Conservation (phyloP, 2,329 filamentous ascomycete species). For the Aspergillus versicolor region DNA sequence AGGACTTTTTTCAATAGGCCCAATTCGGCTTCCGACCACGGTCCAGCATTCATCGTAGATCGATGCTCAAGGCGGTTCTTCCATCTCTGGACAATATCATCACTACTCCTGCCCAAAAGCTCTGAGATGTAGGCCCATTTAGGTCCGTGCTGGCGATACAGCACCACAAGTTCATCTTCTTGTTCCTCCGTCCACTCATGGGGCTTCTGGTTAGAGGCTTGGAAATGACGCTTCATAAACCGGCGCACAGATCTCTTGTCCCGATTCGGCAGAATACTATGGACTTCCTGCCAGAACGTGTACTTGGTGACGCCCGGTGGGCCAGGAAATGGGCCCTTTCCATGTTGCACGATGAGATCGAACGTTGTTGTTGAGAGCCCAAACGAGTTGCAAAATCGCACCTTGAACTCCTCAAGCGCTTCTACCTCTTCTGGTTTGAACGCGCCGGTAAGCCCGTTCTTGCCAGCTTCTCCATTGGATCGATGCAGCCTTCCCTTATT, state of each 20-base stretch:
- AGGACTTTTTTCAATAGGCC: conserved; percentile 28
- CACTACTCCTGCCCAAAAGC: conserved; percentile 37
- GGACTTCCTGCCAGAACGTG: conserved; percentile 39
- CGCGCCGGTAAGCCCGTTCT: conserved; percentile 26
- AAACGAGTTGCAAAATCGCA: conserved; percentile 34
- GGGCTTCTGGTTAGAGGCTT: conserved; percentile 35
- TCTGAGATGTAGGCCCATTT: conserved; percentile 40
- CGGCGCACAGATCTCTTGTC: conserved; percentile 40
- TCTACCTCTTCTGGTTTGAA: conserved; percentile 32
- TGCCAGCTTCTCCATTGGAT: conserved; percentile 15
- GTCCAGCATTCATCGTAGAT: conserved; percentile 33
- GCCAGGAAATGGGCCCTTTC: conserved; percentile 25
- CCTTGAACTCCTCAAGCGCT: conserved; percentile 32
- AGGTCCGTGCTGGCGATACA: conserved; percentile 32
- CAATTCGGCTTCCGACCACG: conserved; percentile 39
- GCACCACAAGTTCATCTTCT: conserved; percentile 39
- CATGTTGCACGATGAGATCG: conserved; percentile 37
- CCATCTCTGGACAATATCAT: conserved; percentile 46
- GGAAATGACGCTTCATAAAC: conserved; percentile 46
- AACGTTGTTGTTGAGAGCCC: conserved; percentile 23
- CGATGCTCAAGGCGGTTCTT: conserved; percentile 42
- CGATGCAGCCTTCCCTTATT: conserved; percentile 7
- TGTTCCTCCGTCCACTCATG: conserved; percentile 42
- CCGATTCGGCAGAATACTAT: conserved; percentile 35
- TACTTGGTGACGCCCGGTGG: conserved; percentile 24